Evolutionary conservation across 2,329 filamentous ascomycete species (phyloP).

Genomic region (Trichothecium sympodiale): DNA sequence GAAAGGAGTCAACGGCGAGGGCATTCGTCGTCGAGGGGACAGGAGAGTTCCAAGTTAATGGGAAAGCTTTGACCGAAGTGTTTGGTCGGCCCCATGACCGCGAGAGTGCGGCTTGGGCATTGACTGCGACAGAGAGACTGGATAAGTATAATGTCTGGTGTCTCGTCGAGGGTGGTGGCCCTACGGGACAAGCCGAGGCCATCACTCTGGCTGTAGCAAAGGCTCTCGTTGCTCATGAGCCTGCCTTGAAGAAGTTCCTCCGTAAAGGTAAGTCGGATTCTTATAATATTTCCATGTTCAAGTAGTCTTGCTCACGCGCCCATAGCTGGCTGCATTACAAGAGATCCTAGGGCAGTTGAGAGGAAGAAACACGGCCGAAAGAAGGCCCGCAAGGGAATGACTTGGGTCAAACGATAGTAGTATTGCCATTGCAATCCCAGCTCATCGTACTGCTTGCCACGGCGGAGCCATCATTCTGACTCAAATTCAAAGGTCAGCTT

Average conservation of each 20-base stretch:
- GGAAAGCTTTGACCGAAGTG: slow-evolving; percentile 67
- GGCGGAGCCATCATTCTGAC: no score
- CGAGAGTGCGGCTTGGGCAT: slow-evolving; percentile 85
- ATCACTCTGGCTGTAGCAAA: slow-evolving; percentile 83
- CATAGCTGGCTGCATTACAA: slow-evolving; percentile 81
- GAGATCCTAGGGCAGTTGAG: slow-evolving; percentile 85
- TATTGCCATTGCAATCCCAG: no score
- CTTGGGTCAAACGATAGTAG: slow-evolving; percentile 80
- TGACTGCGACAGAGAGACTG: slow-evolving; percentile 70
- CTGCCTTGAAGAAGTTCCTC: slow-evolving; percentile 75
- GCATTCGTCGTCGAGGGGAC: slow-evolving; percentile 88
- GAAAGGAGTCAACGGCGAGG: slow-evolving; percentile 77
- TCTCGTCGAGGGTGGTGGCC: slow-evolving; percentile 72
- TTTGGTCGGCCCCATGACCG: slow-evolving; percentile 88
- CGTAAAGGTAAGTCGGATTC: slow-evolving; percentile 62
- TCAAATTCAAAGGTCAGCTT: no score
- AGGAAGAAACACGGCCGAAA: slow-evolving; percentile 95
- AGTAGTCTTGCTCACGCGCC: slow-evolving; percentile 27
- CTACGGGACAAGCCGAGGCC: slow-evolving; percentile 91
- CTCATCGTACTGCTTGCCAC: no score
- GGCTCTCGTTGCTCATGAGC: slow-evolving; percentile 83
- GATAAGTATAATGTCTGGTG: slow-evolving; percentile 98
- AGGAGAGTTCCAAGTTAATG: slow-evolving; percentile 83
- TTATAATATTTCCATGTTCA: slow-evolving; percentile 5
- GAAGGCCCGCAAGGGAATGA: slow-evolving; percentile 95